A percentile compares a stretch with the other conserved stretches of the same genome.
phyloP scores from a whole-genome alignment of 2,329 filamentous ascomycete genomes.

The Nannizziopsis barbatae region DNA sequence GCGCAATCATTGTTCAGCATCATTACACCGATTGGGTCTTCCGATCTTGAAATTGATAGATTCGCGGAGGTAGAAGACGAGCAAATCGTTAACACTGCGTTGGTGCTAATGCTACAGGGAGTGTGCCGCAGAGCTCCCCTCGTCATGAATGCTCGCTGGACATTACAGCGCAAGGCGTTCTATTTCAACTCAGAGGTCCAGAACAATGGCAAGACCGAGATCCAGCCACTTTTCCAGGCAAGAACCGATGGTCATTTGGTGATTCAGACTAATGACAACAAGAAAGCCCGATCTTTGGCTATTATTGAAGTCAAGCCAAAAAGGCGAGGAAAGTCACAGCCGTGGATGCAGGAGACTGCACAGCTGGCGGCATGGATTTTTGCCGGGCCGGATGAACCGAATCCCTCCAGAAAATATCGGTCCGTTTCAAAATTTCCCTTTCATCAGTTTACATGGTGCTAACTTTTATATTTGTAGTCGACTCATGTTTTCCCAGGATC shows the following conservation, averaged over 20 bases:
- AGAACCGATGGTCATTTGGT: conserved; percentile 12
- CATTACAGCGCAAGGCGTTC: too few species aligned
- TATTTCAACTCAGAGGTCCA: background rate
- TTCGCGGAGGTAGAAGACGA: conserved; percentile 8
- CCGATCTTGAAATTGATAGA: background rate
- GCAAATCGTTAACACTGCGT: conserved; percentile 12
- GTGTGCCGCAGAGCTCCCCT: background rate
- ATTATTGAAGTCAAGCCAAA: conserved; percentile 13
- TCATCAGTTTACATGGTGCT: background rate
- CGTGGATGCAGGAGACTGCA: conserved; percentile 13
- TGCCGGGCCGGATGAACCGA: conserved; percentile 8
- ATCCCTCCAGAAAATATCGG: background rate
- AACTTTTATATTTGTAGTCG: too few species aligned
- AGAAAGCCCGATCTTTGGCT: background rate
- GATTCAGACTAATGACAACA: background rate
- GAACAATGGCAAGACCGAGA: background rate
- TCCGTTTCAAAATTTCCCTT: background rate
- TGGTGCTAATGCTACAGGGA: conserved; percentile 10
- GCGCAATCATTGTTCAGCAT: background rate
- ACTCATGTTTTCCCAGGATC: conserved; percentile 14
- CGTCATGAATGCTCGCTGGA: background rate
- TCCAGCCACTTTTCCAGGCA: conserved; percentile 7
- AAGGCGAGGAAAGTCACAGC: background rate
- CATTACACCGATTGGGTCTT: too few species aligned
- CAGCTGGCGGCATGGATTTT: conserved; percentile 16